These are phyloP conservation scores for Grigorovia humatica DNA, from an alignment of 805 yeast genomes.

Conservation along the genomic window DNA sequence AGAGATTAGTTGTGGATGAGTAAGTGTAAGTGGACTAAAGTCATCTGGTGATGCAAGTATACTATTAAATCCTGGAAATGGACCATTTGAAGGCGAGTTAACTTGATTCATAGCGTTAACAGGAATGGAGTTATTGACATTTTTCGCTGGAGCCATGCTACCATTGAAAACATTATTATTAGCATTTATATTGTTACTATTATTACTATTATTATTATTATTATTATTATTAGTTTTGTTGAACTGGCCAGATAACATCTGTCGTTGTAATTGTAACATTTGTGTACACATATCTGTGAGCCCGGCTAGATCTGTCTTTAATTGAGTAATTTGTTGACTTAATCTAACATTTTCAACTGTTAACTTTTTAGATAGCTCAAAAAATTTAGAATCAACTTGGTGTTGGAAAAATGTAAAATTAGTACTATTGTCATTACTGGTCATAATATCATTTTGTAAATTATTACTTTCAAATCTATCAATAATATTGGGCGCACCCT, in stretches of 20 bases:
- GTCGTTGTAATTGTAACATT: constrained; percentile 20
- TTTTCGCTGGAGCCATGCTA: neutral
- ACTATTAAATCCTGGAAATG: neutral
- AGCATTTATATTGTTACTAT: neutral
- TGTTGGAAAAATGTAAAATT: neutral
- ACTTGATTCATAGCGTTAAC: neutral
- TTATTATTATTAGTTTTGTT: neutral
- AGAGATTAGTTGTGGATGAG: neutral
- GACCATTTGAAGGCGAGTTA: neutral
- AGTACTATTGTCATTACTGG: neutral
- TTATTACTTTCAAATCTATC: neutral
- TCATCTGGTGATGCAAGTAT: neutral
- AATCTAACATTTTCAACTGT: constrained; percentile 24
- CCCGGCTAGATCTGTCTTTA: constrained; percentile 20
- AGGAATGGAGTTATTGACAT: neutral
- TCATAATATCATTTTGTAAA: neutral
- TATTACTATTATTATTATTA: neutral
- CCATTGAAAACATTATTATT: neutral
- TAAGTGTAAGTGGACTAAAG: neutral
- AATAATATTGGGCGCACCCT: neutral
- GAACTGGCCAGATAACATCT: constrained; percentile 7
- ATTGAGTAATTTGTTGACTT: constrained; percentile 21
- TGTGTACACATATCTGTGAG: constrained; percentile 21
- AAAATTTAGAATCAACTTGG: constrained; percentile 2
- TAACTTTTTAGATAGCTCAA: constrained; percentile 20